phyloP scores from a whole-genome alignment of 2,329 filamentous ascomycete genomes.

The Penicillium sp. region DNA sequence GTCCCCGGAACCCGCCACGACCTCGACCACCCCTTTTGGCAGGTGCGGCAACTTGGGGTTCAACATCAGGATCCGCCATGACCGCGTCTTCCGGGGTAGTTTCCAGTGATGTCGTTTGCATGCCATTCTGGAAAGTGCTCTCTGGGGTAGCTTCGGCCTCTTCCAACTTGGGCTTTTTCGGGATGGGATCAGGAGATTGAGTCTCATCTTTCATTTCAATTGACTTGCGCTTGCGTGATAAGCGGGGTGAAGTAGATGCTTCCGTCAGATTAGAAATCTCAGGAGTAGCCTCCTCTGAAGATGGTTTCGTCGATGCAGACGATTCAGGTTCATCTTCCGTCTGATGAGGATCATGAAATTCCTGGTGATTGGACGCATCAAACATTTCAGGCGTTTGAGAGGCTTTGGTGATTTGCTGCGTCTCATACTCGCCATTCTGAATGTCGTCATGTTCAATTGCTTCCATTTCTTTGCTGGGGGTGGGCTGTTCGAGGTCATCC shows the following conservation, averaged over 20 bases:
- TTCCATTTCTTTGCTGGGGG: not conserved
- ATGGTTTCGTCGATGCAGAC: not conserved
- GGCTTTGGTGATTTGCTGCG: constrained; percentile 1
- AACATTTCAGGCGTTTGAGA: constrained; percentile 14
- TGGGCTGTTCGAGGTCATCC: constrained; percentile 9
- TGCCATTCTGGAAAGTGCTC: constrained; percentile 25
- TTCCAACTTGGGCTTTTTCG: constrained; percentile 36
- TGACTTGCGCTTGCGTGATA: constrained; percentile 30
- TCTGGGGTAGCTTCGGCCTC: constrained; percentile 24
- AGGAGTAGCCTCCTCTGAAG: not conserved
- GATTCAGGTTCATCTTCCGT: not conserved
- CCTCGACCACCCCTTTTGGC: constrained; percentile 15
- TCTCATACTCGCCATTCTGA: not conserved
- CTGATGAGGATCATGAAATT: not conserved
- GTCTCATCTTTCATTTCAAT: constrained; percentile 22
- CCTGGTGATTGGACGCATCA: not conserved
- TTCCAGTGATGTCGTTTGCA: constrained; percentile 15
- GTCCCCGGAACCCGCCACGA: constrained; percentile 16
- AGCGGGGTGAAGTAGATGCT: constrained; percentile 8
- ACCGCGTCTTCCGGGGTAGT: constrained; percentile 19
- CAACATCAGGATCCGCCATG: constrained; percentile 3
- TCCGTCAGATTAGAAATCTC: not conserved
- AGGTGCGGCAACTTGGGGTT: not conserved
- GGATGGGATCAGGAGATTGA: constrained; percentile 15
- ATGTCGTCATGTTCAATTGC: not conserved